phyloP scores from a whole-genome alignment of 352 stramenopile genomes.

The Globisporangium sylvaticum region DNA sequence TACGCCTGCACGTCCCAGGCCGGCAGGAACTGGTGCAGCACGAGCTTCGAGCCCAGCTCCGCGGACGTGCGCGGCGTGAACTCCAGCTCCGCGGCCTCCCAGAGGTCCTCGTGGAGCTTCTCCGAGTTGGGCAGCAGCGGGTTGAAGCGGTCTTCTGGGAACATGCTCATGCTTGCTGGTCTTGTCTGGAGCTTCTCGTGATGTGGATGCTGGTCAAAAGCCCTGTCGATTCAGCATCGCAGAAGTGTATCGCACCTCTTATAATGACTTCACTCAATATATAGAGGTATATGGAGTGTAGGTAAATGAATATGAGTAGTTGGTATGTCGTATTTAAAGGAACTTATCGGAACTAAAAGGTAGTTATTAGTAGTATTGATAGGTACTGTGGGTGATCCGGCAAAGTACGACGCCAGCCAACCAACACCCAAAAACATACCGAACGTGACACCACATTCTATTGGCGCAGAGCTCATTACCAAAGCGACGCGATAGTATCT shows the following conservation, averaged over 20 bases:
- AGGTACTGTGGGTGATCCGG: neutral
- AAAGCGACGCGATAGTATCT: neutral
- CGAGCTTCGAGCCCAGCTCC: conserved; percentile 62
- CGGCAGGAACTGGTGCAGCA: conserved; percentile 83
- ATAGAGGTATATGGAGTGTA: no score
- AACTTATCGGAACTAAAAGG: no score
- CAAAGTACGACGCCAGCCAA: conserved; percentile 17
- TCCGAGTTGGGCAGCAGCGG: conserved; percentile 67
- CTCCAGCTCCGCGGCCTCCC: conserved; percentile 42
- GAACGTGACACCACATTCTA: conserved; percentile 3
- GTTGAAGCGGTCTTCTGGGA: conserved; percentile 79
- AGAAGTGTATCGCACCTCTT: neutral
- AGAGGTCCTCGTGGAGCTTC: conserved; percentile 64
- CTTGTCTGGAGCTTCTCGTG: neutral
- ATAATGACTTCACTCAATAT: neutral
- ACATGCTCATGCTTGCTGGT: conserved; percentile 35
- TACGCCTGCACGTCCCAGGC: conserved; percentile 86
- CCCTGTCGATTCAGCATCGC: neutral
- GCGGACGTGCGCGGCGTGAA: conserved; percentile 60
- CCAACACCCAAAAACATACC: neutral
- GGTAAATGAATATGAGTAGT: no score
- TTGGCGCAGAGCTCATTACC: conserved; percentile 15
- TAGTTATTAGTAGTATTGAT: neutral
- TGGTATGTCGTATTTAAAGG: no score
- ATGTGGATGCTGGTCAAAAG: conserved; percentile 10